Evolutionary conservation across 2,329 filamentous ascomycete genomes (phyloP).

Genomic region (Hyphodiscus sp.): DNA sequence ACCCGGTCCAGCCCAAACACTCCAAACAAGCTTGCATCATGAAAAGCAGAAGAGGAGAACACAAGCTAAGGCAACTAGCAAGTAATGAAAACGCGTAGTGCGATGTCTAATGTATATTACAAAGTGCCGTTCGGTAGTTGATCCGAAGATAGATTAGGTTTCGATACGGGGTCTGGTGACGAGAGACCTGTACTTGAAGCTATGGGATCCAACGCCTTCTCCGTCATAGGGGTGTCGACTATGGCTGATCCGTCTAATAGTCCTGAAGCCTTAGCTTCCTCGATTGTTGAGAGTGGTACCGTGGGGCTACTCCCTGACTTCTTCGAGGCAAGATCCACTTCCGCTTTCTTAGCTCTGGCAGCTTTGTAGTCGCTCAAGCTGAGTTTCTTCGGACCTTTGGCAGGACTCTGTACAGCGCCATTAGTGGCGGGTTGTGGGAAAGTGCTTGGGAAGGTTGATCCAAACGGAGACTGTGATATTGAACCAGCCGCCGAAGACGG

Average conservation of each 20-base stretch:
- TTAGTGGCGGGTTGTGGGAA: constrained; percentile 39
- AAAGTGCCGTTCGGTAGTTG: constrained; percentile 25
- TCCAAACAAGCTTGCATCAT: constrained; percentile 12
- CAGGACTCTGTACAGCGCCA: constrained; percentile 44
- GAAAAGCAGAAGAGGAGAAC: constrained; percentile 17
- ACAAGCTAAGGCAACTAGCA: constrained; percentile 7
- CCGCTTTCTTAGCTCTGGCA: constrained; percentile 34
- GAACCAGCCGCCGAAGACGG: constrained; percentile 42
- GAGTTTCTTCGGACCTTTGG: constrained; percentile 55
- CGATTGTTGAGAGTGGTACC: constrained; percentile 28
- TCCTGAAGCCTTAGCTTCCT: constrained; percentile 36
- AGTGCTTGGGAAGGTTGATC: constrained; percentile 32
- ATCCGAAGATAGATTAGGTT: constrained; percentile 14
- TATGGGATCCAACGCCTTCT: constrained; percentile 27
- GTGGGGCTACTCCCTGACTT: constrained; percentile 29
- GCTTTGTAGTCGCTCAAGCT: constrained; percentile 61
- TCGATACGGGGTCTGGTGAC: constrained; percentile 1
- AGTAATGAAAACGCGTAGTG: constrained; percentile 15
- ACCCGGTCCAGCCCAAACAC: constrained; percentile 8
- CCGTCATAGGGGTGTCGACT: constrained; percentile 30
- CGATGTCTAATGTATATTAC: constrained; percentile 33
- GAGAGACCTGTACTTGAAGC: constrained; percentile 5
- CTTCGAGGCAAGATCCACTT: constrained; percentile 10
- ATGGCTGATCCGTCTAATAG: constrained; percentile 29
- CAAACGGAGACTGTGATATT: constrained; percentile 45